Conservation (phyloP, 768 basidiomycete genomes). For the Collybiopsis confluens region DNA sequence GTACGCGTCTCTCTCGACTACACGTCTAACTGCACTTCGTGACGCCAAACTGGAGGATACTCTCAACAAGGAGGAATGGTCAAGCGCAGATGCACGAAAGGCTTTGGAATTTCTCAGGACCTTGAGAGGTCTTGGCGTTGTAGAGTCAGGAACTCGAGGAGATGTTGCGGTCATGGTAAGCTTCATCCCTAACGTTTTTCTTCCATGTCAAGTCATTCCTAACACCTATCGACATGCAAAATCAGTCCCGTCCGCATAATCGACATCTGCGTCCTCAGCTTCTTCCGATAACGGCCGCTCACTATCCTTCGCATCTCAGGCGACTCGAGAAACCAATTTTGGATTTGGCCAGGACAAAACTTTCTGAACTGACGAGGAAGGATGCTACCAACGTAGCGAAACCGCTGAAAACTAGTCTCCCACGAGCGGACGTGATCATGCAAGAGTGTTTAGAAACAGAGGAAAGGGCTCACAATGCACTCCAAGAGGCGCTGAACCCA, state of each 20-base stretch:
- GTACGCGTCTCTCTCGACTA: constrained; percentile 22
- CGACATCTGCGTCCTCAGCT: constrained; percentile 4
- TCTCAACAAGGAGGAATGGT: constrained; percentile 22
- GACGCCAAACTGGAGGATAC: constrained; percentile 24
- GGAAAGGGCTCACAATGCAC: background rate
- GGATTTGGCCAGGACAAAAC: constrained; percentile 5
- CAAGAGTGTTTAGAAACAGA: background rate
- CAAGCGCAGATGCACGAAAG: constrained; percentile 16
- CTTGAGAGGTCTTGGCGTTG: too few species aligned
- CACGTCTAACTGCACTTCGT: constrained; percentile 25
- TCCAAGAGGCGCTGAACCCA: background rate
- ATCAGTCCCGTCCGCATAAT: background rate
- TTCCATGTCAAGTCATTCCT: background rate
- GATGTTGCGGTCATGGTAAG: too few species aligned
- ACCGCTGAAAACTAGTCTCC: too few species aligned
- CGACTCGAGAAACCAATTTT: constrained; percentile 28
- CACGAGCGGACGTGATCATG: background rate
- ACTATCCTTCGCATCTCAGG: constrained; percentile 35
- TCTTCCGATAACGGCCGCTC: constrained; percentile 44
- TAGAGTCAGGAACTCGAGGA: too few species aligned
- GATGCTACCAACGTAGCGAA: background rate
- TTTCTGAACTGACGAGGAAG: background rate
- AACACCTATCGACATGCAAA: background rate
- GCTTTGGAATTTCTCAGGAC: constrained; percentile 22
- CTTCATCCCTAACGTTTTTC: background rate